A percentile compares a stretch with the other conserved stretches of the same genome.
Conservation (phyloP, 805 yeast species). For the Candida golubevii region DNA sequence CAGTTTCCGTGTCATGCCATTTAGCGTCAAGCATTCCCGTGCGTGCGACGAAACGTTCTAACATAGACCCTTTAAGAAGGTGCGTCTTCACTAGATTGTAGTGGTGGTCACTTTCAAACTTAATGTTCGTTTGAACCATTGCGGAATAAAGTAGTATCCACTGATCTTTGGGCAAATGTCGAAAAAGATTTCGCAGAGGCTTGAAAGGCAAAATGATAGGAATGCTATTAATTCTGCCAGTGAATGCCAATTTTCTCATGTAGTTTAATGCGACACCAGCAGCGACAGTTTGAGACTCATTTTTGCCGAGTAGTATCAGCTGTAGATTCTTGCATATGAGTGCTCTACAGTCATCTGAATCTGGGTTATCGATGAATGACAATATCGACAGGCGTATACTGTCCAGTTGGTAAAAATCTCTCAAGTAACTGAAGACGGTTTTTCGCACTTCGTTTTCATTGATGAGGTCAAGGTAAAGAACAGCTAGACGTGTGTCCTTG, state of each 20-base stretch:
- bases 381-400: constrained; percentile 24
- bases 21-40: constrained; percentile 35
- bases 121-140: constrained; percentile 30
- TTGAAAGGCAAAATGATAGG: constrained; percentile 15
- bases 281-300: constrained; percentile 13
- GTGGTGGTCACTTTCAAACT: constrained; percentile 17
- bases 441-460: constrained; percentile 17
- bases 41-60: constrained; percentile 31
- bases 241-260: constrained; percentile 22
- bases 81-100: constrained; percentile 19
- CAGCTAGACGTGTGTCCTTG: constrained; percentile 21
- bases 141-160: constrained; percentile 25
- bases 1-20: constrained; percentile 32
- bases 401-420: constrained; percentile 17
- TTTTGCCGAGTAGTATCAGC: constrained; percentile 11
- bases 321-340: constrained; percentile 16
- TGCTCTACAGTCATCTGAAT: constrained; percentile 12
- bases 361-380: constrained; percentile 25
- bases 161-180: constrained; percentile 1
- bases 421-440: constrained; percentile 17
- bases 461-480: constrained; percentile 19
- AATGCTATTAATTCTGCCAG: constrained; percentile 20
- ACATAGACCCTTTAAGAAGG: constrained; percentile 25
- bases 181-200: not conserved
- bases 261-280: constrained; percentile 22